These are phyloP conservation scores for Kwoniella sp. DNA, from an alignment of 768 basidiomycete genomes.

Conservation along the genomic window DNA sequence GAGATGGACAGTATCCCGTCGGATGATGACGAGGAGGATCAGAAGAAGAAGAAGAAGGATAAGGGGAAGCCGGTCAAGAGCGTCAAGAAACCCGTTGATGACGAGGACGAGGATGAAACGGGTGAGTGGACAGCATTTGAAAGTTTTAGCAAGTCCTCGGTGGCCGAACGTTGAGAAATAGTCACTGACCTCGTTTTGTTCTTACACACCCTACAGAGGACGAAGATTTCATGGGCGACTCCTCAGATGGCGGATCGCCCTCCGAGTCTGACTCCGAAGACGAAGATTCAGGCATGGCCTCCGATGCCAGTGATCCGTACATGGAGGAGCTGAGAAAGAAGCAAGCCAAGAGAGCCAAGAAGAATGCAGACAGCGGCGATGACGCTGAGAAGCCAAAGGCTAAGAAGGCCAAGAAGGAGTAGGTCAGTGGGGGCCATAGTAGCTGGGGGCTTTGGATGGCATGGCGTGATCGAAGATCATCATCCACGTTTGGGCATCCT, in stretches of 20 bases:
- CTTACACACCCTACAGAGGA: slow-evolving; percentile 61
- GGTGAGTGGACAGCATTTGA: slow-evolving; percentile 24
- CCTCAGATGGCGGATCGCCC: slow-evolving; percentile 84
- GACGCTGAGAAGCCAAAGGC: slow-evolving; percentile 47
- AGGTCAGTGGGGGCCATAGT: too few relatives aligned
- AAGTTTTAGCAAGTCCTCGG: too few relatives aligned
- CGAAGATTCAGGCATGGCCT: slow-evolving; percentile 51
- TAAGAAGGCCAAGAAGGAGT: slow-evolving; percentile 49
- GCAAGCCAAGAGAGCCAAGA: slow-evolving; percentile 37
- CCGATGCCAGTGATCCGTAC: slow-evolving; percentile 47
- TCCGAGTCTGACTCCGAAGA: slow-evolving; percentile 66
- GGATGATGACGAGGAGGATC: slow-evolving; percentile 75
- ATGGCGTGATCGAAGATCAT: too few relatives aligned
- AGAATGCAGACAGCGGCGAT: slow-evolving; percentile 25
- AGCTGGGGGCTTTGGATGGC: too few relatives aligned
- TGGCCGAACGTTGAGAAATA: not conserved
- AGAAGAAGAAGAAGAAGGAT: slow-evolving; percentile 62
- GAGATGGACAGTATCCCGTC: slow-evolving; percentile 55
- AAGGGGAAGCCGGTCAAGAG: slow-evolving; percentile 61
- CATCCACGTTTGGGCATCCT: too few relatives aligned
- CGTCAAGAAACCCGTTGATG: slow-evolving; percentile 58
- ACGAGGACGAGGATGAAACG: slow-evolving; percentile 59
- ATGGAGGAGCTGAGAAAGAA: slow-evolving; percentile 55
- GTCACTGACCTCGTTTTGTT: not conserved
- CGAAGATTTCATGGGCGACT: slow-evolving; percentile 87